These are phyloP conservation scores for Ganoderma multipileum DNA, from an alignment of 1,284 basidiomycete species.

Conservation along the genomic window DNA sequence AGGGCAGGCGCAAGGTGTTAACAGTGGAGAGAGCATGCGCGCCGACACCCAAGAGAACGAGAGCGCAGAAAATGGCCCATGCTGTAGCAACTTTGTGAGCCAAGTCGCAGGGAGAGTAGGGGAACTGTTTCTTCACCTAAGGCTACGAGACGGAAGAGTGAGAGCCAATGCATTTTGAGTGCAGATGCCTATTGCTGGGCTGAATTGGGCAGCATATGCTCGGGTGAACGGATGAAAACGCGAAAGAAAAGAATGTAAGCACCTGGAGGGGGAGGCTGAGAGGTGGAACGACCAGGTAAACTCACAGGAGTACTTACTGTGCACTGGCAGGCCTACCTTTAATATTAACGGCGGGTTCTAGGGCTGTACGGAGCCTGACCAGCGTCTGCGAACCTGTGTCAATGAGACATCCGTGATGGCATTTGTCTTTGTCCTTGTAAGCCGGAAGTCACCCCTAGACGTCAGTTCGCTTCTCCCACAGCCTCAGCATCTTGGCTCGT, in stretches of 20 bases:
- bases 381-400: not conserved
- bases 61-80: constrained; percentile 16
- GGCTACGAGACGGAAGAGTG: constrained; percentile 19
- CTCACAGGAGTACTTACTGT: not conserved
- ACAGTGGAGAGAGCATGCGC: constrained; percentile 20
- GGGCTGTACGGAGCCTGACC: not conserved
- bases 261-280: not conserved
- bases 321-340: not conserved
- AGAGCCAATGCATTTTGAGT: constrained; percentile 20
- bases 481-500: constrained; percentile 11
- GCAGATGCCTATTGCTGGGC: not conserved
- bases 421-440: constrained; percentile 24
- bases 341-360: not conserved
- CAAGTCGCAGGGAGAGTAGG: not conserved
- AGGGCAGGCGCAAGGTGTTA: constrained; percentile 15
- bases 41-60: constrained; percentile 26
- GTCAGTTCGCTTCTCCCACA: constrained; percentile 11
- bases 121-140: constrained; percentile 12
- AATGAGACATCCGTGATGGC: not conserved
- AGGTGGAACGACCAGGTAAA: not conserved
- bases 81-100: constrained; percentile 1
- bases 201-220: not conserved
- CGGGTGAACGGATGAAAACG: not conserved
- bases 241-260: not conserved
- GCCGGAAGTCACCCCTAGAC: constrained; percentile 13